Evolutionary conservation across 352 stramenopile species (phyloP).

Genomic region (Peronospora destructor): DNA sequence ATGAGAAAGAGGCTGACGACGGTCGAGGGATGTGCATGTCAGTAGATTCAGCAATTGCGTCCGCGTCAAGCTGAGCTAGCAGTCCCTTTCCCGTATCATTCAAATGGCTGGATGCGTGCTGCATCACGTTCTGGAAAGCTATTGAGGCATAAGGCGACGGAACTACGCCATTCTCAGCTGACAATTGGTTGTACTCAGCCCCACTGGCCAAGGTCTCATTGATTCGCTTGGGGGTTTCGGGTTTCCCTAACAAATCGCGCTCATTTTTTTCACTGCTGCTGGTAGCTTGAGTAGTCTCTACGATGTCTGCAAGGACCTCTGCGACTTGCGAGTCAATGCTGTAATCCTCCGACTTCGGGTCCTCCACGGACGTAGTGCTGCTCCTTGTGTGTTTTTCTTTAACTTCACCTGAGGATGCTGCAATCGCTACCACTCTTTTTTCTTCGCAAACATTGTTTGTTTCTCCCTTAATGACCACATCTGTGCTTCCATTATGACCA

Average conservation of each 20-base stretch:
- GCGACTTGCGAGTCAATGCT: constrained; percentile 6
- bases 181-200: not conserved
- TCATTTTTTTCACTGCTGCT: constrained; percentile 2
- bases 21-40: not conserved
- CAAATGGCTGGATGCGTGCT: not conserved
- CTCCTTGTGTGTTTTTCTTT: not conserved
- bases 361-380: not conserved
- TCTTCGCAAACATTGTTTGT: not conserved
- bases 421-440: constrained; percentile 1
- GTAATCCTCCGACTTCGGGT: not conserved
- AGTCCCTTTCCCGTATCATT: not conserved
- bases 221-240: constrained; percentile 2
- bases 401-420: not conserved
- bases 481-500: constrained; percentile 1
- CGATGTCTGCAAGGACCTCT: constrained; percentile 8
- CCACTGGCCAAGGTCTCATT: constrained; percentile 9
- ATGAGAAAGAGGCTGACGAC: constrained; percentile 5
- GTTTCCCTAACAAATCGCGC: constrained; percentile 4
- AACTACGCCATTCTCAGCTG: not conserved
- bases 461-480: not conserved
- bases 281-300: constrained; percentile 7
- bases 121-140: not conserved
- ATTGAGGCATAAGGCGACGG: not conserved
- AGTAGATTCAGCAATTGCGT: not conserved
- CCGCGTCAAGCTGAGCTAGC: not conserved